phyloP scores from a whole-genome alignment of 1,284 basidiomycete species.

The Tylopilus sp. region DNA sequence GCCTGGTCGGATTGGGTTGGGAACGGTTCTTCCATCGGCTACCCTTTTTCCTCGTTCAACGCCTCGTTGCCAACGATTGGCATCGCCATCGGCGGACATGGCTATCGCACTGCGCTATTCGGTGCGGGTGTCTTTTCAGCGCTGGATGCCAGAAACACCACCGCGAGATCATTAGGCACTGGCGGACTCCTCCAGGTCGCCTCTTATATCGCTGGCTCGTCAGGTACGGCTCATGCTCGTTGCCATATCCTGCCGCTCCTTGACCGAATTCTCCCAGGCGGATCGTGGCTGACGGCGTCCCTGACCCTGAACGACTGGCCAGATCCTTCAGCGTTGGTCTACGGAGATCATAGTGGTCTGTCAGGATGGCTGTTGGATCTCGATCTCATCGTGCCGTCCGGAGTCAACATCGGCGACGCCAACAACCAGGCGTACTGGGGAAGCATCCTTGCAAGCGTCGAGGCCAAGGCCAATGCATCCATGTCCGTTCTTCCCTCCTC shows the following conservation, averaged over 20 bases:
- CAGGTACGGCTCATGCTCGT: constrained; percentile 40
- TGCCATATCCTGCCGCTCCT: neutral
- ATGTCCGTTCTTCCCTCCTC: constrained; percentile 40
- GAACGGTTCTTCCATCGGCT: constrained; percentile 48
- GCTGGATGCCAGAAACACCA: constrained; percentile 54
- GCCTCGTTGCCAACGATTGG: constrained; percentile 48
- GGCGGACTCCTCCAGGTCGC: constrained; percentile 63
- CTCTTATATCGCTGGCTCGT: constrained; percentile 58
- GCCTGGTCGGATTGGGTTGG: constrained; percentile 61
- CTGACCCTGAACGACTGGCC: constrained; percentile 58
- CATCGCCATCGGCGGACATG: constrained; percentile 56
- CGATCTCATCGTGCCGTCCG: constrained; percentile 50
- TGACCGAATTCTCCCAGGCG: constrained; percentile 39
- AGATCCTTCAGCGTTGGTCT: constrained; percentile 46
- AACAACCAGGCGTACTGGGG: constrained; percentile 55
- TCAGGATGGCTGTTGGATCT: constrained; percentile 58
- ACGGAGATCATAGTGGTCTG: constrained; percentile 45
- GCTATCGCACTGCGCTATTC: constrained; percentile 55
- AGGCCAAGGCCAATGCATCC: constrained; percentile 49
- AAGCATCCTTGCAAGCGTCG: constrained; percentile 54
- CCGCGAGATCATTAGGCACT: constrained; percentile 52
- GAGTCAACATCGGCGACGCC: constrained; percentile 40
- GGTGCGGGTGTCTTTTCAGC: constrained; percentile 55
- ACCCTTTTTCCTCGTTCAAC: constrained; percentile 42
- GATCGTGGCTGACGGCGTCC: constrained; percentile 61